Evolutionary conservation across 139 green algal species (phyloP).

Genomic region (Limnomonas spitsbergensis): DNA sequence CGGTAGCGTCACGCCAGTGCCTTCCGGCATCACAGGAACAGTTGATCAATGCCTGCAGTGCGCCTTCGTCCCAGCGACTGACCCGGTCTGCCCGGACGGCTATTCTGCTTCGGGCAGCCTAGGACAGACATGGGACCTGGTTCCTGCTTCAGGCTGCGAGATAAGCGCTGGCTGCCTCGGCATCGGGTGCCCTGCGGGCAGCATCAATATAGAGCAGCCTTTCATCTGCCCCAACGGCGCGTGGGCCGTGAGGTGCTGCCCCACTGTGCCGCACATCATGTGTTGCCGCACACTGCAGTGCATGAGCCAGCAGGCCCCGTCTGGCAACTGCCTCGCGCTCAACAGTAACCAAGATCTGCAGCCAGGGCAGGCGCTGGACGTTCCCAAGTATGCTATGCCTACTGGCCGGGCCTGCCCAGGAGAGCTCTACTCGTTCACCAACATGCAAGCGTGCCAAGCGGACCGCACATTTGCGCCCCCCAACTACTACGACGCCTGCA

Average conservation of each 20-base stretch:
- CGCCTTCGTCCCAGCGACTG: neutral
- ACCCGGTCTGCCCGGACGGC: neutral
- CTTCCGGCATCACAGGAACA: neutral
- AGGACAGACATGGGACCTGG: neutral
- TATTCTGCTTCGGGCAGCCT: neutral
- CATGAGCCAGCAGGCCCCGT: neutral
- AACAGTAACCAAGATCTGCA: neutral
- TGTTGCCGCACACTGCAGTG: neutral
- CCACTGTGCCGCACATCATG: neutral
- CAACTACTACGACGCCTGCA: neutral
- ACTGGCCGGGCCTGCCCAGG: neutral
- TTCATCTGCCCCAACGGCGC: neutral
- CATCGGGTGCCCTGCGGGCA: neutral
- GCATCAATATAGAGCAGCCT: neutral
- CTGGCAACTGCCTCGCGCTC: neutral
- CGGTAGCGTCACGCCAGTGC: neutral
- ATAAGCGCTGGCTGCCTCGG: neutral
- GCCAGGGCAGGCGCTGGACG: neutral
- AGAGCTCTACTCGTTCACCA: neutral
- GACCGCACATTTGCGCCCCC: neutral
- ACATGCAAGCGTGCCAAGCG: neutral
- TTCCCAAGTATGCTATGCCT: conserved; percentile 2
- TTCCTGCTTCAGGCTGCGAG: neutral
- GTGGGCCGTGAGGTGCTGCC: neutral
- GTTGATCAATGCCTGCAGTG: neutral